Base-by-base conservation (phyloP, 495 filamentous ascomycete species). In the Bryoglossum gracile region DNA sequence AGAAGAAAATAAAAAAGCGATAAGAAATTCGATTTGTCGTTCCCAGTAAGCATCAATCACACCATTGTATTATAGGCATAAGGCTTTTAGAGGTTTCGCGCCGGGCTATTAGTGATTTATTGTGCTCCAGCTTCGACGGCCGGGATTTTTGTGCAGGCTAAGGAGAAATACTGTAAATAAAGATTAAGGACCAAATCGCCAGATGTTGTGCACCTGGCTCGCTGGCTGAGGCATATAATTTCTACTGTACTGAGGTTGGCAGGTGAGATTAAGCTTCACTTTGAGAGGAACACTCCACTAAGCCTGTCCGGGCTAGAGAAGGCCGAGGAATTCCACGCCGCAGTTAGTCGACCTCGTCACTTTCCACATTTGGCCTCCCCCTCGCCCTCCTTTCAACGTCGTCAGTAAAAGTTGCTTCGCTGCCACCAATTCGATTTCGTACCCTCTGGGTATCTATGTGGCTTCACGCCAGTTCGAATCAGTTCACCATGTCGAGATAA, bases 401-500 rank as follows among this genome's bases (percentile, higher is more conserved):
- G 6, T 30, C 26, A 30, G 5, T 13, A 13, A 30, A n/a, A 4
- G 8, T 14, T 23, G 11, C 22, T 21, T n/a, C 21, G 14, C 36
- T 17, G 0, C 22, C 24, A 14, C 32, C 41, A 25, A 30, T 25
- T n/a, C 32, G 14, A 28, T 1, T 23, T n/a, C 23, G 14, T 25
- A 28, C 23, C 2, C 18, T 25, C 39, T n/a, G 14, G 25, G 8
- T 25, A 40, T 46, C 17, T 24, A 40, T 54, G 45, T 46, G 51
- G 51, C 46, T 38, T 11, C 18, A 18, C 24, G 51, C 39, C 37
- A 28, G 23, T 33, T 8, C 17, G 39, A 44, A 39, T 44, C 39
- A 39, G 10, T 30, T 33, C 34, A 24, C 40, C 44, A 54, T 45
- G 52, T 50, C 52, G 52, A 40, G 21, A 42, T 50, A 50, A 23